phyloP scores from a whole-genome alignment of 2,329 filamentous ascomycete genomes.

The Paecilomyces sp. region DNA sequence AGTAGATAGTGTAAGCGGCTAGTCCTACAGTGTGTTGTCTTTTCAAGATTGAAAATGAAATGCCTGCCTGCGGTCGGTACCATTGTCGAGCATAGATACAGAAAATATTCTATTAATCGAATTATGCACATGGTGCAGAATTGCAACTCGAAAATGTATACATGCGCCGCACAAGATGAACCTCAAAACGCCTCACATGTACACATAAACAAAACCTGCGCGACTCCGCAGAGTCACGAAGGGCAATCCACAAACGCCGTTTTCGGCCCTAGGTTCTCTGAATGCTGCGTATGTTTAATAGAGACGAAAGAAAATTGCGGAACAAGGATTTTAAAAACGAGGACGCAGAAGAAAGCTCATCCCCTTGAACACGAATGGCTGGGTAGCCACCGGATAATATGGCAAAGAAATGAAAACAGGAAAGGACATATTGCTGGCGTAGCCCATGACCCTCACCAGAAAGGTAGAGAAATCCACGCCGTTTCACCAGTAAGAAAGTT shows the following conservation, averaged over 20 bases:
- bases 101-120: not conserved
- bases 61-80: too few species aligned
- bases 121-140: not conserved
- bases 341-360: not conserved
- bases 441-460: not conserved
- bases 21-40: too few species aligned
- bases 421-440: not conserved
- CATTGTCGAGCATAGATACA: too few species aligned
- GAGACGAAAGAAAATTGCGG: not conserved
- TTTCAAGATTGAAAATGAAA: too few species aligned
- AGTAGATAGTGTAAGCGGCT: too few species aligned
- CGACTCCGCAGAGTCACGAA: not conserved
- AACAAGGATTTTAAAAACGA: not conserved
- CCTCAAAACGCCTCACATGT: not conserved
- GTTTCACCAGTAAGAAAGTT: not conserved
- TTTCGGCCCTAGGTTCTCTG: not conserved
- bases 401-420: not conserved
- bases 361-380: not conserved
- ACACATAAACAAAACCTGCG: not conserved
- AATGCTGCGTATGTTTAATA: not conserved
- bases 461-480: not conserved
- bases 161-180: not conserved
- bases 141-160: not conserved
- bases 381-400: not conserved
- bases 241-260: slow-evolving; percentile 8